Percentiles rank a stretch among this genome's conserved stretches.
phyloP scores from a whole-genome alignment of 345 rosid species.

The Boechera divaricarpa region DNA sequence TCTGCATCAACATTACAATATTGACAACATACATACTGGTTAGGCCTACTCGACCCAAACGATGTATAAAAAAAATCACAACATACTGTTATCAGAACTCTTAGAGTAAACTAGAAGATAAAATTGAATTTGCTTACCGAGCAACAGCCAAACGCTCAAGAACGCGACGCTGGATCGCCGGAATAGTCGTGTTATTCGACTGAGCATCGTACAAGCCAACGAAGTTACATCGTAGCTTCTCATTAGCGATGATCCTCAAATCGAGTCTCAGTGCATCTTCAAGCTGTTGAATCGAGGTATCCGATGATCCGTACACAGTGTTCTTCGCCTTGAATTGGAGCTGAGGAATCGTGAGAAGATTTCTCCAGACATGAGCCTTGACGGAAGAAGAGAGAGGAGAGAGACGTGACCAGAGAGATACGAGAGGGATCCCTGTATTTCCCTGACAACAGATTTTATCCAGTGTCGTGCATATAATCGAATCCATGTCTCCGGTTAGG shows the following conservation, averaged over 20 bases:
- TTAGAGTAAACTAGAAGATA: background rate
- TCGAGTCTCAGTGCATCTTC: constrained; percentile 60
- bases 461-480: constrained; percentile 59
- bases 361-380: constrained; percentile 57
- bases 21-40: no score
- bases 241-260: constrained; percentile 57
- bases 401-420: constrained; percentile 56
- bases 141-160: constrained; percentile 70
- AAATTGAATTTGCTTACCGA: constrained; percentile 41
- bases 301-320: constrained; percentile 38
- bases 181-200: constrained; percentile 42
- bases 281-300: constrained; percentile 52
- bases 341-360: constrained; percentile 58
- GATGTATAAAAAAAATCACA: no score
- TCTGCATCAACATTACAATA: constrained; percentile 45
- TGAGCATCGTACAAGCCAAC: constrained; percentile 66
- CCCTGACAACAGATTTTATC: constrained; percentile 71
- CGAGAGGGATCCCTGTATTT: constrained; percentile 50
- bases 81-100: background rate
- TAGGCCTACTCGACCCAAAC: no score
- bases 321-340: constrained; percentile 54
- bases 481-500: constrained; percentile 51
- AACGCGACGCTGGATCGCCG: constrained; percentile 59
- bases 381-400: constrained; percentile 41
- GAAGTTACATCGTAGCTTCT: constrained; percentile 66